phyloP scores from a whole-genome alignment of 192 early-diverging fungal genomes.

The Coemansia furcata region DNA sequence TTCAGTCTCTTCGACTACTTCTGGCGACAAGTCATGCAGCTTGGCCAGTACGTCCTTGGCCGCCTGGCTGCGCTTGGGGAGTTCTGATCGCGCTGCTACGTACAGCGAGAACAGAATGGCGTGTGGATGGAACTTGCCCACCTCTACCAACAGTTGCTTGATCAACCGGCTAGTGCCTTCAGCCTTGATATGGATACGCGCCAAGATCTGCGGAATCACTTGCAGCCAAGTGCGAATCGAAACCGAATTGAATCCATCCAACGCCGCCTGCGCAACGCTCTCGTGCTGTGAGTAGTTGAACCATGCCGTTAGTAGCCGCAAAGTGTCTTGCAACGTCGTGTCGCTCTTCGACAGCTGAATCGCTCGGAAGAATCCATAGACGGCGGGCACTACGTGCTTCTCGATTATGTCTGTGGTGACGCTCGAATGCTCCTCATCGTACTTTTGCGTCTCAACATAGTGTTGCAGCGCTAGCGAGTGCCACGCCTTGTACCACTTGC shows the following conservation, averaged over 20 bases:
- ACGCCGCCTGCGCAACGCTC: constrained; percentile 80
- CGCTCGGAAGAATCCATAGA: constrained; percentile 90
- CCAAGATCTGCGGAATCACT: constrained; percentile 97
- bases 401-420: constrained; percentile 63
- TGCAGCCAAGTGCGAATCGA: constrained; percentile 94
- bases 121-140: constrained; percentile 94
- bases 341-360: constrained; percentile 83
- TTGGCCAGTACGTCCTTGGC: constrained; percentile 88
- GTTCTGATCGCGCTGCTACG: constrained; percentile 90
- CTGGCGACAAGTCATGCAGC: constrained; percentile 76
- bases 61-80: constrained; percentile 58
- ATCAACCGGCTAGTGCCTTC: constrained; percentile 78
- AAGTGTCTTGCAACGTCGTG: constrained; percentile 88
- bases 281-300: constrained; percentile 91
- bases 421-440: constrained; percentile 62
- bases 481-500: constrained; percentile 96
- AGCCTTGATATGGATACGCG: constrained; percentile 80
- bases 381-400: constrained; percentile 67
- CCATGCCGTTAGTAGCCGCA: constrained; percentile 90
- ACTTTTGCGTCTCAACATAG: constrained; percentile 84
- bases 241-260: constrained; percentile 77
- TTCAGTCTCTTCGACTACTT: constrained; percentile 81
- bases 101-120: constrained; percentile 93
- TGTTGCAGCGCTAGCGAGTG: constrained; percentile 89
- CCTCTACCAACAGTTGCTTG: constrained; percentile 82